Evolutionary conservation across 345 rosid species (phyloP).

Genomic region (Erucastrum elatum): DNA sequence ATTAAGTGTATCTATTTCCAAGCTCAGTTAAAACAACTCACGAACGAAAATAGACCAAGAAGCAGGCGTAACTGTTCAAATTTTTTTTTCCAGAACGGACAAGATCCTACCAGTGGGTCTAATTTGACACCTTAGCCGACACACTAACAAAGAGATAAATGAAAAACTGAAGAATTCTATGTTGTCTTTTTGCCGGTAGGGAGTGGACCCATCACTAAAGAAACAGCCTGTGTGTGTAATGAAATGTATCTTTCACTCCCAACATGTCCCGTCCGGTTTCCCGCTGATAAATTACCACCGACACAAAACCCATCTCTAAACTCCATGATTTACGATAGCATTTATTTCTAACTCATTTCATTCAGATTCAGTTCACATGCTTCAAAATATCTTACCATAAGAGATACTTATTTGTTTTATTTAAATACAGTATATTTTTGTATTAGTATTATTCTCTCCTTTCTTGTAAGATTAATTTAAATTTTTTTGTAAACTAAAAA

Average conservation of each 20-base stretch:
- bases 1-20: background rate
- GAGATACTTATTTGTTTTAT: too few species aligned
- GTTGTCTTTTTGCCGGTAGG: constrained; percentile 32
- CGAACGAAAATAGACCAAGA: background rate
- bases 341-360: background rate
- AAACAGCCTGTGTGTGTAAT: constrained; percentile 17
- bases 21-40: background rate
- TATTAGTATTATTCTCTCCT: too few species aligned
- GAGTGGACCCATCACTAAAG: constrained; percentile 23
- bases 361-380: background rate
- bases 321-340: background rate
- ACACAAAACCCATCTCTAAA: constrained; percentile 6
- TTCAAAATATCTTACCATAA: background rate
- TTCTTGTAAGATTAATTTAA: too few species aligned
- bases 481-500: too few species aligned
- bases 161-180: constrained; percentile 8
- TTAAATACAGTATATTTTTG: too few species aligned
- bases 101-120: constrained; percentile 11
- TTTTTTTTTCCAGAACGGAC: background rate
- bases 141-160: background rate
- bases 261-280: constrained; percentile 15
- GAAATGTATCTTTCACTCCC: background rate
- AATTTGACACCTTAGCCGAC: constrained; percentile 23
- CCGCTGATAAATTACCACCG: constrained; percentile 30
- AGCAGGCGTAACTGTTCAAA: background rate